Percentiles rank a stretch among this genome's conserved stretches.
These are phyloP conservation scores for Cercophora newfieldiana DNA, from an alignment of 495 filamentous ascomycete species.

Conservation along the genomic window DNA sequence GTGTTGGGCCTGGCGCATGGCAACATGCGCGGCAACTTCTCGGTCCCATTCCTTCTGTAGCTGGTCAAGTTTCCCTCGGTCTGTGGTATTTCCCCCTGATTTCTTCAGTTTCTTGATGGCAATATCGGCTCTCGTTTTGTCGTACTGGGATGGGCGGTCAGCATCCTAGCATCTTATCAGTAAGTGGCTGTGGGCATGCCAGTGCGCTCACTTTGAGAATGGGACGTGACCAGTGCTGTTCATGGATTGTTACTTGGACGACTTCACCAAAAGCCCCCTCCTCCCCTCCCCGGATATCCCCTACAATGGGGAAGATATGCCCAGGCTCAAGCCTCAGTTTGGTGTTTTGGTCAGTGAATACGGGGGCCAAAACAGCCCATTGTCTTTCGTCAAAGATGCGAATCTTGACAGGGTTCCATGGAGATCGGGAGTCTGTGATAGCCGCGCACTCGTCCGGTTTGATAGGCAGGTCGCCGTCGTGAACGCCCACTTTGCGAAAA, in stretches of 20 bases:
- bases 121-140: neutral
- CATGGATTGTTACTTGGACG: neutral
- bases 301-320: slow-evolving; percentile 1
- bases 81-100: neutral
- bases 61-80: neutral
- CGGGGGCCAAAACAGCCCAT: neutral
- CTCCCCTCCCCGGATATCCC: neutral
- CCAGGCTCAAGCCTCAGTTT: neutral
- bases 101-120: slow-evolving; percentile 2
- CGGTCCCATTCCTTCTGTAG: neutral
- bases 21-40: slow-evolving; percentile 5
- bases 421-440: neutral
- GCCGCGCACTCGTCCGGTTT: neutral
- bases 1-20: neutral
- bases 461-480: neutral
- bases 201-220: neutral
- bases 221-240: neutral
- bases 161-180: neutral
- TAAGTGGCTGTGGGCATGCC: neutral
- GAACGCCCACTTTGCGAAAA: neutral
- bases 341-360: neutral
- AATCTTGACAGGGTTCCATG: neutral
- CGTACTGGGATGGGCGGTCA: neutral
- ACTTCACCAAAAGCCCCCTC: slow-evolving; percentile 13
- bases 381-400: neutral